Percentiles rank a stretch among this genome's conserved stretches.
Evolutionary conservation across 2,329 filamentous ascomycete species (phyloP).

Genomic region (Parastagonospora avenae): DNA sequence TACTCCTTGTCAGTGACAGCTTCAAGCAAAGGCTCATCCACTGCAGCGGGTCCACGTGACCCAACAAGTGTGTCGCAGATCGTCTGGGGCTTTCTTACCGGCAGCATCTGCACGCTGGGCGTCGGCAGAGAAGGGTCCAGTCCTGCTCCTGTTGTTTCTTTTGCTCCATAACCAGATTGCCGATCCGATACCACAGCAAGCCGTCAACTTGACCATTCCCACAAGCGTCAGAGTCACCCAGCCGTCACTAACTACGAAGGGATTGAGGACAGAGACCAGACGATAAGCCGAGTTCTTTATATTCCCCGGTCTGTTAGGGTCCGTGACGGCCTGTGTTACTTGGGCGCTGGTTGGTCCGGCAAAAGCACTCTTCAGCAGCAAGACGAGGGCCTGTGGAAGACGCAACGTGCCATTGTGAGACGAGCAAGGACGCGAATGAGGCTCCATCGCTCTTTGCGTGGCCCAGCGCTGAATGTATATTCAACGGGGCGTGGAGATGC

Average conservation of each 20-base stretch:
- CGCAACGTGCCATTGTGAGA: conserved; percentile 41
- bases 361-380: conserved; percentile 35
- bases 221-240: conserved; percentile 29
- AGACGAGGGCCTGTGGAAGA: conserved; percentile 45
- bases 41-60: conserved; percentile 11
- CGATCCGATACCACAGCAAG: conserved; percentile 43
- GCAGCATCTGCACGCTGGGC: conserved; percentile 26
- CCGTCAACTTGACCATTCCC: conserved; percentile 48
- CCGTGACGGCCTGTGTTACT: conserved; percentile 32
- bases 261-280: conserved; percentile 27
- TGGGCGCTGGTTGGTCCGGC: conserved; percentile 29
- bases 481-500: conserved; percentile 33
- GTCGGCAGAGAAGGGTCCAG: conserved; percentile 17
- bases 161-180: conserved; percentile 42
- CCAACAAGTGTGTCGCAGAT: conserved; percentile 9
- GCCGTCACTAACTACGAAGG: conserved; percentile 27
- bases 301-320: conserved; percentile 25
- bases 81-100: conserved; percentile 29
- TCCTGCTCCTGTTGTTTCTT: conserved; percentile 21
- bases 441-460: conserved; percentile 42
- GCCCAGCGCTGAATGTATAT: conserved; percentile 42
- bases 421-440: conserved; percentile 40
- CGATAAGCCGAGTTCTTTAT: conserved; percentile 34
- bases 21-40: not conserved
- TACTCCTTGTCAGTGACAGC: conserved; percentile 13